Evolutionary conservation across 2,329 filamentous ascomycete species (phyloP), one percentile per base, ranked within the genome.

Genomic region (Hypoxylon sp.): DNA sequence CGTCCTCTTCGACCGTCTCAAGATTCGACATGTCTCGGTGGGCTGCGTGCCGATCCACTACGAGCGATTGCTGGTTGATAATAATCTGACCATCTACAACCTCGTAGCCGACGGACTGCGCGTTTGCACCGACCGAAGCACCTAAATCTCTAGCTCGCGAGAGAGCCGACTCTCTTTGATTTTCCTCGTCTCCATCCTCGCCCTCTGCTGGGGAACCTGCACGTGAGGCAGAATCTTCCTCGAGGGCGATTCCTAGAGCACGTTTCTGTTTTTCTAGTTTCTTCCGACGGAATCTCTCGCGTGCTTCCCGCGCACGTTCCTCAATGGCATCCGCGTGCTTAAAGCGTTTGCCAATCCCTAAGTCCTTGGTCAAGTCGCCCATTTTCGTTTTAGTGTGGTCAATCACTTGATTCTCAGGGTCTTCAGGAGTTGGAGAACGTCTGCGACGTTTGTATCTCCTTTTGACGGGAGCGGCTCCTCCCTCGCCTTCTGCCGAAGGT

Each of bases 51-150:
- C 90, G 86, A 77, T 94, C 89, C 69, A 94, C 86, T 42, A 87
- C 83, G 15, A 92, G 84, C 1, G 91, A 91, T 53, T 83, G 85
- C 72, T 92, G 88, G 75, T 93, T 89, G 48, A 93, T 80, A 11
- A 93, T 87, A 73, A 95, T 91, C 73, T 91, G 85, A 6, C 92
- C 92, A 78, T 93, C 88, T 54, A 92, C 87, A 51, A 92, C 84
- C 64, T 88, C 86, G 77, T 75, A 78, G 7, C 76, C 79, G 39
- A 79, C 76, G 19, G 74, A 74, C 10, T 77, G 73, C n/a, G 71
- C 54, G 17, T 56, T 54, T 19, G 66, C 73, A 24, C 68, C 75
- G 10, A 74, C 74, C n/a, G 73, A 70, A 47, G 79, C 74, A 24
- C 74, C 75, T 44, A 74, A 50, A 64, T 73, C 62, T 31, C 71